phyloP scores from a whole-genome alignment of 768 basidiomycete genomes.

The Steccherinum ochraceum region DNA sequence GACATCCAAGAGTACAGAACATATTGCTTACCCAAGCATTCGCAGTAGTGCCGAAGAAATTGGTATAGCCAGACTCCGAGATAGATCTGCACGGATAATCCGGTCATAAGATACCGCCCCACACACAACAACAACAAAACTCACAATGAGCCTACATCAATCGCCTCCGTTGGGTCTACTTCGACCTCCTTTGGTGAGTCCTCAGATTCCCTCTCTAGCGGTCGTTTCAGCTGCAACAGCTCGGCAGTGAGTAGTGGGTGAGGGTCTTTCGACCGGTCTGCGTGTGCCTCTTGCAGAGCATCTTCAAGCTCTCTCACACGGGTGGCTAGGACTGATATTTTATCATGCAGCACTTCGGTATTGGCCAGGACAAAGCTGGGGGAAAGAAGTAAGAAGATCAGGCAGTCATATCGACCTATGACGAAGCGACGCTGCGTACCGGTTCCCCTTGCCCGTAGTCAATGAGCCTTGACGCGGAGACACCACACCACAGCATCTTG shows the following conservation, averaged over 20 bases:
- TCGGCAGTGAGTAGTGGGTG: slow-evolving; percentile 60
- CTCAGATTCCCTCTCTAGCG: slow-evolving; percentile 51
- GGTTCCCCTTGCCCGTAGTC: slow-evolving; percentile 69
- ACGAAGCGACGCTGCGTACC: slow-evolving; percentile 30
- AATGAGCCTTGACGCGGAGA: slow-evolving; percentile 43
- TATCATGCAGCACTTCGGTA: slow-evolving; percentile 63
- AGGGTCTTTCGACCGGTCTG: slow-evolving; percentile 36
- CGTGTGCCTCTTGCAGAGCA: slow-evolving; percentile 49
- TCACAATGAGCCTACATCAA: slow-evolving; percentile 62
- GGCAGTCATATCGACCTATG: slow-evolving; percentile 2
- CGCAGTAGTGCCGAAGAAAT: slow-evolving; percentile 60
- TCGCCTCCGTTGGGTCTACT: slow-evolving; percentile 45
- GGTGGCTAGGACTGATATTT: slow-evolving; percentile 52
- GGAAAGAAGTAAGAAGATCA: background rate
- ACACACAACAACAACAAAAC: slow-evolving; percentile 13
- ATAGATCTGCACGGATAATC: slow-evolving; percentile 41
- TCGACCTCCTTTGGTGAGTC: slow-evolving; percentile 30
- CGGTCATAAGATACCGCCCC: slow-evolving; percentile 12
- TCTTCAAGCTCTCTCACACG: slow-evolving; percentile 68
- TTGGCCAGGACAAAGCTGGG: slow-evolving; percentile 64
- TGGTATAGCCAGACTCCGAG: slow-evolving; percentile 53
- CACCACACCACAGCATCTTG: slow-evolving; percentile 6
- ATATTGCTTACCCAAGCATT: slow-evolving; percentile 55
- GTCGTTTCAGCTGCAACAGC: slow-evolving; percentile 60
- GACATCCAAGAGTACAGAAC: slow-evolving; percentile 3